A percentile compares a stretch with the other conserved stretches of the same genome.
phyloP scores from a whole-genome alignment of 805 yeast genomes.

The Cyberlindnera mycetangii region DNA sequence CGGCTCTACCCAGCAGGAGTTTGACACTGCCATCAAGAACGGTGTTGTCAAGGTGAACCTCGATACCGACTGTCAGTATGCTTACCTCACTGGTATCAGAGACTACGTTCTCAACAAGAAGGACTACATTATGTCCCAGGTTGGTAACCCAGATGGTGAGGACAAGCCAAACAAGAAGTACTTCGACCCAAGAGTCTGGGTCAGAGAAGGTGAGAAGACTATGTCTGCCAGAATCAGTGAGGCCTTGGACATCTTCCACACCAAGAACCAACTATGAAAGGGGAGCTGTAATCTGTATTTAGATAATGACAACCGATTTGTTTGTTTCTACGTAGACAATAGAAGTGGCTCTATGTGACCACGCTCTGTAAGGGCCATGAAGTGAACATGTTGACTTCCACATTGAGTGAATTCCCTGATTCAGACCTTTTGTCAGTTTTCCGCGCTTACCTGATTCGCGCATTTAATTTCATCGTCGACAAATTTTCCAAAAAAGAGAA shows the following conservation, averaged over 20 bases:
- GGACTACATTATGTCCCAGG: constrained; percentile 85
- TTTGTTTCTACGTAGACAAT: not conserved
- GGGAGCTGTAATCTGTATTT: not conserved
- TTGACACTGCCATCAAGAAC: constrained; percentile 81
- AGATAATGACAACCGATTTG: not conserved
- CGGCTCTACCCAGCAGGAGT: constrained; percentile 91
- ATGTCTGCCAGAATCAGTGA: constrained; percentile 82
- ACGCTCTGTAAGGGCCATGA: too few relatives aligned
- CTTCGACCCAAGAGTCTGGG: constrained; percentile 99
- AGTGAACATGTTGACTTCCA: not conserved
- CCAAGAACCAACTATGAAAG: constrained; percentile 56
- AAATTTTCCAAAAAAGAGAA: constrained; percentile 13
- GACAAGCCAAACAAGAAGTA: constrained; percentile 99
- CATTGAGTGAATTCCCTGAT: constrained; percentile 1
- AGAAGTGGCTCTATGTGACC: too few relatives aligned
- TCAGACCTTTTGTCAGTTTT: not conserved
- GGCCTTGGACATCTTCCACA: constrained; percentile 85
- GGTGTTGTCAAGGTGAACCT: constrained; percentile 99
- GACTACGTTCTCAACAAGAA: constrained; percentile 95
- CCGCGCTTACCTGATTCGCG: not conserved
- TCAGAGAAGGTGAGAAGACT: constrained; percentile 99
- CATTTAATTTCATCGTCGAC: constrained; percentile 13
- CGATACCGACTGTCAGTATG: constrained; percentile 99
- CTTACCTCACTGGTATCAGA: constrained; percentile 95
- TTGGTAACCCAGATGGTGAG: constrained; percentile 99